Percentiles rank a stretch among this genome's conserved stretches.
Conservation (phyloP, 2,329 filamentous ascomycete species). For the Penicillium concentricum region DNA sequence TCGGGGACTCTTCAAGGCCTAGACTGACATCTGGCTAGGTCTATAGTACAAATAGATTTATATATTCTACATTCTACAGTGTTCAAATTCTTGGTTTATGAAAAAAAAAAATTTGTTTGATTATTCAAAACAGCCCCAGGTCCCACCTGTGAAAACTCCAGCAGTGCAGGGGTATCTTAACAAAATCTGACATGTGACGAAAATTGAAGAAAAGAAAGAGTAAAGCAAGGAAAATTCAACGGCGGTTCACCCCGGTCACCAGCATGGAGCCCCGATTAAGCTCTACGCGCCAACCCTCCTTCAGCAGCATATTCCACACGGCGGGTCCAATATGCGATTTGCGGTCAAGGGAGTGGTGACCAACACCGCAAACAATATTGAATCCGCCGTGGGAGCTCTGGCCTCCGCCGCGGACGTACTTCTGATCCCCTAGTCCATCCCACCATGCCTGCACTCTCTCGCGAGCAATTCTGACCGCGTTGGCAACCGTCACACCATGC, state of each 20-base stretch:
- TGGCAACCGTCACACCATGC: slow-evolving; percentile 77
- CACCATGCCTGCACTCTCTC: slow-evolving; percentile 73
- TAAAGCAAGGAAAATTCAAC: slow-evolving; percentile 16
- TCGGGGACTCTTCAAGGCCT: neutral
- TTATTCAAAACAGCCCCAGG: neutral
- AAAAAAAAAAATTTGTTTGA: neutral
- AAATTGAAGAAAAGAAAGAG: neutral
- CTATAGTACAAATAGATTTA: neutral
- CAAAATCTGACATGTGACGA: neutral
- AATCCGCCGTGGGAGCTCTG: slow-evolving; percentile 57
- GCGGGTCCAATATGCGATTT: slow-evolving; percentile 73
- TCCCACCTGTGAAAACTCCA: slow-evolving; percentile 3
- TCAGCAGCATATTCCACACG: slow-evolving; percentile 71
- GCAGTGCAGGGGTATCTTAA: slow-evolving; percentile 9
- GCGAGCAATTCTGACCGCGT: slow-evolving; percentile 75
- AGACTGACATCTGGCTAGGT: neutral
- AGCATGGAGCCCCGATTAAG: slow-evolving; percentile 68
- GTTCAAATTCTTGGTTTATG: neutral
- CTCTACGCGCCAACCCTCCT: slow-evolving; percentile 81
- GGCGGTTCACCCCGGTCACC: slow-evolving; percentile 59
- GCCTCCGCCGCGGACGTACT: slow-evolving; percentile 48
- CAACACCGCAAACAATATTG: slow-evolving; percentile 76
- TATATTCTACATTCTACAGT: neutral
- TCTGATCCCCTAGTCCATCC: slow-evolving; percentile 66
- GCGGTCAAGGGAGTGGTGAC: slow-evolving; percentile 74